Evolutionary conservation across 2,329 filamentous ascomycete species (phyloP).

Genomic region (Trichoderma atroviride): DNA sequence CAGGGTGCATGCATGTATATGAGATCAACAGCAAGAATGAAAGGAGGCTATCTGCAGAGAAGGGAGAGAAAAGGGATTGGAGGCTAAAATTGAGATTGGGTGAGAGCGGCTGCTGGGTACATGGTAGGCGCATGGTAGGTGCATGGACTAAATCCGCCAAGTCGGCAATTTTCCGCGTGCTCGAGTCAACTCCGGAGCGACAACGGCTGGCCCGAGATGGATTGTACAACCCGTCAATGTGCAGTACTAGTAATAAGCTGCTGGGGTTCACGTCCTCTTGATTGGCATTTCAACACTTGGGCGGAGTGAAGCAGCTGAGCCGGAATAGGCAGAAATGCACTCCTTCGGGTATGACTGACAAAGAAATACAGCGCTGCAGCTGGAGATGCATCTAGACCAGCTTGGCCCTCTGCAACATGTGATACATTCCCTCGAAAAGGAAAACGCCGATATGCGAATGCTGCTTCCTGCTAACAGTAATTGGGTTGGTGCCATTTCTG

Average conservation of each 20-base stretch:
- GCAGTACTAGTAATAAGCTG: not conserved
- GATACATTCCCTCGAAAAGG: not conserved
- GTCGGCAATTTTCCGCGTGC: constrained; percentile 5
- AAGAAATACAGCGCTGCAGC: not conserved
- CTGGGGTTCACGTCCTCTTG: not conserved
- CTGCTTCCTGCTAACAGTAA: not conserved
- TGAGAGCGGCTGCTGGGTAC: not conserved
- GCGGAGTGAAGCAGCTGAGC: not conserved
- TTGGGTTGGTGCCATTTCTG: not conserved
- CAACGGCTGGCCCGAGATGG: not conserved
- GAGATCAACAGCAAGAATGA: not conserved
- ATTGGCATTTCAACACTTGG: not conserved
- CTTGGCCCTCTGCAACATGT: not conserved
- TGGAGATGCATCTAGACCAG: not conserved
- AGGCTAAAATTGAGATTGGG: not conserved
- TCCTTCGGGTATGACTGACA: not conserved
- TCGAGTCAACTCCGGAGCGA: not conserved
- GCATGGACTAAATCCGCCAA: not conserved
- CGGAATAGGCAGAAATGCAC: not conserved
- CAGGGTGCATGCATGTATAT: not conserved
- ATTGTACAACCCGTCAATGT: not conserved
- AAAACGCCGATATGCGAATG: not conserved
- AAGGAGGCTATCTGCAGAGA: not conserved
- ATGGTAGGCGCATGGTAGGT: not conserved
- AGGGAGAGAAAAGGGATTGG: not conserved